Evolutionary conservation across 331 rosid species (phyloP).

Genomic region (Acacia concinna): DNA sequence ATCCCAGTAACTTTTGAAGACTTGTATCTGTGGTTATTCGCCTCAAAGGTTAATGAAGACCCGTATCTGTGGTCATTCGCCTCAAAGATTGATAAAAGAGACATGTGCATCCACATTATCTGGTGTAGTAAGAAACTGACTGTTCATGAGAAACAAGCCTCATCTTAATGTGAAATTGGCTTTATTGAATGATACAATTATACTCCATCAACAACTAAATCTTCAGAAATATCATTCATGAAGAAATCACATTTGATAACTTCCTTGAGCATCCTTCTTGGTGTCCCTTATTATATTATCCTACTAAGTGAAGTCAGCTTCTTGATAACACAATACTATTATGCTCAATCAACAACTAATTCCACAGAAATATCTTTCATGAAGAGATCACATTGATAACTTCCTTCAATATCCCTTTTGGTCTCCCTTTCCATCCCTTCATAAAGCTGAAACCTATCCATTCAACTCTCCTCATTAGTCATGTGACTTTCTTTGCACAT

Average conservation of each 20-base stretch:
- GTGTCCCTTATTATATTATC: neutral
- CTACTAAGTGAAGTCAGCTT: neutral
- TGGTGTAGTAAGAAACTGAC: slow-evolving; percentile 15
- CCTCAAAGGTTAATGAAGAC: slow-evolving; percentile 5
- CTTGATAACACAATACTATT: neutral
- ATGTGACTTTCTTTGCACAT: neutral
- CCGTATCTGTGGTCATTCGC: neutral
- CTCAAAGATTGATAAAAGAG: slow-evolving; percentile 11
- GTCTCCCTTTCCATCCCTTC: neutral
- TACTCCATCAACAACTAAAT: neutral
- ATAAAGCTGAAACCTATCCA: neutral
- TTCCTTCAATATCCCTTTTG: neutral
- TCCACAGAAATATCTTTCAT: neutral
- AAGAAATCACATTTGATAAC: neutral
- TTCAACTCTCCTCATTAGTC: neutral
- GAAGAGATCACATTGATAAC: neutral
- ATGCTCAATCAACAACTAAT: neutral
- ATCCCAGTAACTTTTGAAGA: neutral
- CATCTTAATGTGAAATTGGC: neutral
- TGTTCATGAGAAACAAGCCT: slow-evolving; percentile 10
- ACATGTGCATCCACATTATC: slow-evolving; percentile 14
- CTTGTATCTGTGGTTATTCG: neutral
- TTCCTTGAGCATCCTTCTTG: neutral
- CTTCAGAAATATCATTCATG: neutral
- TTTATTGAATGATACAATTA: neutral